Evolutionary conservation across 768 basidiomycete genomes (phyloP).

Genomic region (Boletus sensibilis): DNA sequence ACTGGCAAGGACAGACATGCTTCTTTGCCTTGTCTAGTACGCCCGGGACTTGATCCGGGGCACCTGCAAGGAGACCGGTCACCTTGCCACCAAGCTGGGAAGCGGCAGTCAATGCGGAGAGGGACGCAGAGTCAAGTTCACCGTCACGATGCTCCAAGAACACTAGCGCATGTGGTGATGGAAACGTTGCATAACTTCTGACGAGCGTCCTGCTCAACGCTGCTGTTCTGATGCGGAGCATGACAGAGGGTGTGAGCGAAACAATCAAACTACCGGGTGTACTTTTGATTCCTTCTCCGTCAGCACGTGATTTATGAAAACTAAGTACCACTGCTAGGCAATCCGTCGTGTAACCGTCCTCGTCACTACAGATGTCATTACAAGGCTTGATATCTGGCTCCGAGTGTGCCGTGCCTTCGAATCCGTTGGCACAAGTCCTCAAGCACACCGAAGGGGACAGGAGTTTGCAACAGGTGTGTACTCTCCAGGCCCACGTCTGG

Average conservation of each 20-base stretch:
- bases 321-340: too few relatives aligned
- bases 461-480: slow-evolving; percentile 77
- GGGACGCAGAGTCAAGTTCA: slow-evolving; percentile 75
- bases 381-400: slow-evolving; percentile 83
- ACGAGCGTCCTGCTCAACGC: slow-evolving; percentile 33
- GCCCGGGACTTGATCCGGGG: slow-evolving; percentile 58
- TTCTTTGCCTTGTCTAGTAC: slow-evolving; percentile 79
- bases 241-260: neutral
- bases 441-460: slow-evolving; percentile 90
- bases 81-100: slow-evolving; percentile 82
- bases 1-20: slow-evolving; percentile 41
- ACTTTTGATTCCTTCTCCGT: neutral
- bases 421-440: slow-evolving; percentile 85
- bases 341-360: neutral
- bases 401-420: slow-evolving; percentile 82
- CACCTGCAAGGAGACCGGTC: slow-evolving; percentile 74
- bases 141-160: slow-evolving; percentile 86
- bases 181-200: slow-evolving; percentile 53
- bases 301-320: slow-evolving; percentile 28
- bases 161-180: slow-evolving; percentile 76
- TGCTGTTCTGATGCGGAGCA: slow-evolving; percentile 22
- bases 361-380: slow-evolving; percentile 54
- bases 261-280: neutral
- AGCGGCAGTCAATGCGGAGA: slow-evolving; percentile 92
- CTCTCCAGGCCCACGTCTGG: neutral